These are phyloP conservation scores for Naganishia sp. DNA, from an alignment of 1,284 basidiomycete species.

Conservation along the genomic window DNA sequence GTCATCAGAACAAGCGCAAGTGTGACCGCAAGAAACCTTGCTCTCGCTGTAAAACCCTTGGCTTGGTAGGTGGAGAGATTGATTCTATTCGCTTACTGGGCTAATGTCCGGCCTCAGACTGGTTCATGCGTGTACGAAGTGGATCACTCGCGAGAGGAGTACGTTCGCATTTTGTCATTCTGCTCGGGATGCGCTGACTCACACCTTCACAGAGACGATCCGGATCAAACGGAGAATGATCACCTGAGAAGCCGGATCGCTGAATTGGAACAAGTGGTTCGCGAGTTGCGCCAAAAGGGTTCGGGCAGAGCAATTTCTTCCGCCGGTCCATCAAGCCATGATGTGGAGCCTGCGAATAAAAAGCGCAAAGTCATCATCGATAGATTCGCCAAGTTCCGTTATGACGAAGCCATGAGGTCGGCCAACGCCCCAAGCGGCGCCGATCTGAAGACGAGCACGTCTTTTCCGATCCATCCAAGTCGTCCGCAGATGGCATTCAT, in stretches of 20 bases:
- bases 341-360: slow-evolving; percentile 33
- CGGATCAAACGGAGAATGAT: slow-evolving; percentile 76
- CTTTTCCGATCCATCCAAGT: neutral
- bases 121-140: slow-evolving; percentile 90
- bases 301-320: slow-evolving; percentile 26
- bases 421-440: slow-evolving; percentile 7
- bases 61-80: slow-evolving; percentile 40
- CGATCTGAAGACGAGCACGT: slow-evolving; percentile 12
- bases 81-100: neutral
- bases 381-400: slow-evolving; percentile 50
- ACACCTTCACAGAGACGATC: slow-evolving; percentile 66
- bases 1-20: slow-evolving; percentile 88
- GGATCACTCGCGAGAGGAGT: slow-evolving; percentile 80
- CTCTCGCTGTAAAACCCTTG: slow-evolving; percentile 73
- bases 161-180: slow-evolving; percentile 40
- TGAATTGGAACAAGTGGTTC: slow-evolving; percentile 82
- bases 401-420: slow-evolving; percentile 43
- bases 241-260: slow-evolving; percentile 79
- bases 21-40: slow-evolving; percentile 64
- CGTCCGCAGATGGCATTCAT: neutral
- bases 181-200: slow-evolving; percentile 14
- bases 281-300: slow-evolving; percentile 60
- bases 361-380: slow-evolving; percentile 50
- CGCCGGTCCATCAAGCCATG: neutral
- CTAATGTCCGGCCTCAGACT: slow-evolving; percentile 59